Evolutionary conservation across 1,139 yeast genomes (phyloP), one percentile per base, ranked within the genome.

Genomic region (Yamadazyma dushanensis): DNA sequence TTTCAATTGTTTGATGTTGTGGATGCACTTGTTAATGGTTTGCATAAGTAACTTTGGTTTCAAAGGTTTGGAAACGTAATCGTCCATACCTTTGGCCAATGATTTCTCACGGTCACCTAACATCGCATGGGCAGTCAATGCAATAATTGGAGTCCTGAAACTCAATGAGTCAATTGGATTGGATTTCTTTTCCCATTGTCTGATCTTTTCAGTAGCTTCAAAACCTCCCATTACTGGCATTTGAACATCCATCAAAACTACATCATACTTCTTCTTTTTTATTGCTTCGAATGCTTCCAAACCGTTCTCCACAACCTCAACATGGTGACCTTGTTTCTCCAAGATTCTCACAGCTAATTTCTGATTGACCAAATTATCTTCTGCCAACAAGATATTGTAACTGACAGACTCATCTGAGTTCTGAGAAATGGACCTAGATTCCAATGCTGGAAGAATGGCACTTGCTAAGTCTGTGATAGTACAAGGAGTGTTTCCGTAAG

Each of bases 161-260:
- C 75, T 66, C 36, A 76, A 66, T 2, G 78, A 70, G 43, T 86
- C 87, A 24, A 82, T 80, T n/a, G 87, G 87, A 43, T 82, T 80
- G 34, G 80, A 73, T 58, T 83, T 86, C 65, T 75, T 79, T 61
- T 87, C 96, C 94, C 94, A 86, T 56, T 83, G 90, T 50, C 95
- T 69, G 38, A 87, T 87, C 57, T 80, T 77, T 39, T 83, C 87
- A 1, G 95, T 86, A 3, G 95, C 95, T 55, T 87, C 95, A 56
- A 87, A 87, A 0, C 96, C 96, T 30, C 95, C 95, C 94, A 87
- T 86, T 7, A 86, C 88, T 5, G 96, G 96, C 96, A 87, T 87
- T 60, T 87, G 95, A 28, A 87, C 95, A 65, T 87, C 96, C 96
- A 87, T 87, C 47, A 87, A 72, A 11, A 87, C 87, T 34, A 83